These are phyloP conservation scores for Pythium oligandrum DNA, from an alignment of 352 stramenopile genomes.

Conservation along the genomic window DNA sequence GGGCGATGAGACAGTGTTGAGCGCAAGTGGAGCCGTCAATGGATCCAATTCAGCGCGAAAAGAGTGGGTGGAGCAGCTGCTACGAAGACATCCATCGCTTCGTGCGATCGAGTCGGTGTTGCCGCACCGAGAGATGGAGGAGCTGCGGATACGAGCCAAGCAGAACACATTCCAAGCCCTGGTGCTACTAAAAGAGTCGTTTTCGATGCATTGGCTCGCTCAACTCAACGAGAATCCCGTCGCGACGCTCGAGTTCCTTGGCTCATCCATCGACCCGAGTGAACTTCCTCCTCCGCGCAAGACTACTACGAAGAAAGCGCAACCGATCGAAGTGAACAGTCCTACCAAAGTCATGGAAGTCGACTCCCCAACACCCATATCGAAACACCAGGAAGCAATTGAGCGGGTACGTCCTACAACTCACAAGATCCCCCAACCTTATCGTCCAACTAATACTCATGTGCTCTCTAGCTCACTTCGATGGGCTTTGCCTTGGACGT, in stretches of 20 bases:
- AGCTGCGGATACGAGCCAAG: constrained; percentile 22
- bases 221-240: constrained; percentile 44
- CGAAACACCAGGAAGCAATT: constrained; percentile 5
- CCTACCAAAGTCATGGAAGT: too few relatives aligned
- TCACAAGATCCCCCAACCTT: too few relatives aligned
- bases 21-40: neutral
- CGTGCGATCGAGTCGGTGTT: constrained; percentile 14
- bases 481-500: constrained; percentile 61
- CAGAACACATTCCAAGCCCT: constrained; percentile 42
- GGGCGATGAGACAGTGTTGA: constrained; percentile 20
- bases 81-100: constrained; percentile 11
- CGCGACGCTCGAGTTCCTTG: constrained; percentile 30
- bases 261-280: neutral
- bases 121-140: constrained; percentile 17
- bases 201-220: constrained; percentile 27
- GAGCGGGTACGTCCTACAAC: constrained; percentile 27
- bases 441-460: too few relatives aligned
- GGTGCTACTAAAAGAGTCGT: constrained; percentile 41
- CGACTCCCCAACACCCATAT: too few relatives aligned
- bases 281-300: too few relatives aligned
- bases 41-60: neutral
- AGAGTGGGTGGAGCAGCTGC: constrained; percentile 9
- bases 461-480: constrained; percentile 23
- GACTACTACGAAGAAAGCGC: neutral
- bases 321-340: too few relatives aligned